These are phyloP conservation scores for Pyrenophora seminiperda DNA, from an alignment of 2,329 filamentous ascomycete genomes.

Conservation along the genomic window DNA sequence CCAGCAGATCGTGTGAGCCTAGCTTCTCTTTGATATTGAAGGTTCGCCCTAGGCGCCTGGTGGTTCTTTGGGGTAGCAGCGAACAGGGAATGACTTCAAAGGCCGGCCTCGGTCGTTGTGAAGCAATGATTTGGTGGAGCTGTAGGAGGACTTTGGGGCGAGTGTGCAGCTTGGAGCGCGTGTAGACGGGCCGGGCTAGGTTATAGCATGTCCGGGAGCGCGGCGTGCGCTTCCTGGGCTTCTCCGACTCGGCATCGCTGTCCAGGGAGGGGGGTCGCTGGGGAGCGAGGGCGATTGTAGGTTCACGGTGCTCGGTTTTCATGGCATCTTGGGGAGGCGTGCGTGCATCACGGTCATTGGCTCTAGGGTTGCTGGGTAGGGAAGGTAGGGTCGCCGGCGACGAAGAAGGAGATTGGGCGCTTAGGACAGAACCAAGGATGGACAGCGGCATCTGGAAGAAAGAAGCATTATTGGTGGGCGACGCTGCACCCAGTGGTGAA, in stretches of 20 bases:
- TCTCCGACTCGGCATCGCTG: conserved; percentile 46
- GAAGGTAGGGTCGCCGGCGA: conserved; percentile 10
- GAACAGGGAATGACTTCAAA: conserved; percentile 76
- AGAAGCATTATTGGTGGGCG: conserved; percentile 32
- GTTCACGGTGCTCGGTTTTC: conserved; percentile 10
- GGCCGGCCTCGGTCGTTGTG: conserved; percentile 66
- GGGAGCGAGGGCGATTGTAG: conserved; percentile 22
- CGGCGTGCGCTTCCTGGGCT: conserved; percentile 52
- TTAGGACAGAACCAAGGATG: conserved; percentile 39
- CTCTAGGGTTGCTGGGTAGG: conserved; percentile 2
- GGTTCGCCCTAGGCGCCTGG: conserved; percentile 62
- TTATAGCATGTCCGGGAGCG: conserved; percentile 67
- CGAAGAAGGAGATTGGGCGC: conserved; percentile 30
- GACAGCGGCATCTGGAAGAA: conserved; percentile 44
- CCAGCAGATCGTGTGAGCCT: conserved; percentile 70
- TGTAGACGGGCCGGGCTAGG: conserved; percentile 69
- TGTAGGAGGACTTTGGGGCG: conserved; percentile 73
- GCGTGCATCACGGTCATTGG: conserved; percentile 1
- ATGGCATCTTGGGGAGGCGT: conserved; percentile 14
- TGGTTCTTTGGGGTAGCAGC: conserved; percentile 57
- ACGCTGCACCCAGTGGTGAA: conserved; percentile 27
- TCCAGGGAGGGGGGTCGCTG: conserved; percentile 48
- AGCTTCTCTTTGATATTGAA: conserved; percentile 68
- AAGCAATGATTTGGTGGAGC: conserved; percentile 67
- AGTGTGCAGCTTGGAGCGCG: conserved; percentile 66